phyloP scores from a whole-genome alignment of 495 filamentous ascomycete species.

The Astrocystis sublimbata region DNA sequence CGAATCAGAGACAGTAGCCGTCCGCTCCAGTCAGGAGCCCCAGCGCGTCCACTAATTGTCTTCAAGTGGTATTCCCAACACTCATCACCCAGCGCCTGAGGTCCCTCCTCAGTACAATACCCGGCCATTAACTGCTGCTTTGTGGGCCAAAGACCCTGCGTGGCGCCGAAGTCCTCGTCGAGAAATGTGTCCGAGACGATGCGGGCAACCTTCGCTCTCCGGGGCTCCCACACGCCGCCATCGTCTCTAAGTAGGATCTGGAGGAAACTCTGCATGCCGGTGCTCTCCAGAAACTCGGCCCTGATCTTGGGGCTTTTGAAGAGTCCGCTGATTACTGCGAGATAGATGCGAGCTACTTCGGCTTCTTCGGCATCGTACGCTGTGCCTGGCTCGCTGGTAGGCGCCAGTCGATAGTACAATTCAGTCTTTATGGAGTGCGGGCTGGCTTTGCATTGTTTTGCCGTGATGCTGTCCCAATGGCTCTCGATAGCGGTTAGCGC shows the following conservation, averaged over 20 bases:
- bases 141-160: slow-evolving; percentile 49
- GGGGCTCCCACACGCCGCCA: slow-evolving; percentile 39
- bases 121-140: slow-evolving; percentile 26
- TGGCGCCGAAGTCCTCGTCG: slow-evolving; percentile 59
- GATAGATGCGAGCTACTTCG: slow-evolving; percentile 20
- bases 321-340: slow-evolving; percentile 42
- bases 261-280: slow-evolving; percentile 49
- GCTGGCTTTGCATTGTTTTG: slow-evolving; percentile 27
- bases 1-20: slow-evolving; percentile 19
- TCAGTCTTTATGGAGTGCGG: slow-evolving; percentile 23
- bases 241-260: slow-evolving; percentile 42
- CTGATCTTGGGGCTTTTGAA: slow-evolving; percentile 47
- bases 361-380: slow-evolving; percentile 27
- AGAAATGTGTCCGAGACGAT: slow-evolving; percentile 62
- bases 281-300: slow-evolving; percentile 50
- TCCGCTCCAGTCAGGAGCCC: slow-evolving; percentile 25
- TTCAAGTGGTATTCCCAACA: slow-evolving; percentile 46
- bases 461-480: slow-evolving; percentile 40
- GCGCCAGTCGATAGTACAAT: slow-evolving; percentile 35
- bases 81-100: slow-evolving; percentile 25
- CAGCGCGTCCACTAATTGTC: slow-evolving; percentile 21
- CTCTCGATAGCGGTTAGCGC: slow-evolving; percentile 52
- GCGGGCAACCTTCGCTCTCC: slow-evolving; percentile 47
- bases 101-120: slow-evolving; percentile 21
- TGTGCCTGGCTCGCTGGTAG: slow-evolving; percentile 24